These are phyloP conservation scores for Ceratocystis destructans DNA, from an alignment of 2,329 filamentous ascomycete genomes.

Conservation along the genomic window DNA sequence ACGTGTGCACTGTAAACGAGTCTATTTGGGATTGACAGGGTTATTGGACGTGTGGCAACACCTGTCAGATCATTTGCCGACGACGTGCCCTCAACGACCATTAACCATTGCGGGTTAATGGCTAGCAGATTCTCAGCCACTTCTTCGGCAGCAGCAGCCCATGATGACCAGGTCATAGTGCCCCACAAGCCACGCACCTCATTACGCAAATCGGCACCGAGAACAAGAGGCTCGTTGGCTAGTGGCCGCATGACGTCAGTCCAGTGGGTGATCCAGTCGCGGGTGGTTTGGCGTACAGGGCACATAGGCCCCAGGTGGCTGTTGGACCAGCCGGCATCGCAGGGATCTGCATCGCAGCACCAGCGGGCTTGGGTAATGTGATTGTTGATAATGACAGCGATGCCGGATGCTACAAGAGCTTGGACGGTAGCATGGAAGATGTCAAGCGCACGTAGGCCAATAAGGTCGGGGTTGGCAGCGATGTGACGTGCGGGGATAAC, in stretches of 20 bases:
- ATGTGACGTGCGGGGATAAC: constrained; percentile 36
- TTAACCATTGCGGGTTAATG: constrained; percentile 50
- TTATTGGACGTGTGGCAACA: constrained; percentile 41
- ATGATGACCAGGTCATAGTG: constrained; percentile 51
- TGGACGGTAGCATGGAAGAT: constrained; percentile 45
- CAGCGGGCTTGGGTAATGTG: constrained; percentile 56
- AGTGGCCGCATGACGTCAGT: constrained; percentile 48
- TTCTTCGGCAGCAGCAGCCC: constrained; percentile 50
- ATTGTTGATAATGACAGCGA: constrained; percentile 55
- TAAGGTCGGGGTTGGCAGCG: constrained; percentile 45
- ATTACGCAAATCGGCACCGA: constrained; percentile 54
- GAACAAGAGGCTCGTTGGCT: constrained; percentile 44
- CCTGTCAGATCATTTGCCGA: constrained; percentile 52
- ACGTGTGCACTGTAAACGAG: constrained; percentile 57
- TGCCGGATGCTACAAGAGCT: constrained; percentile 45
- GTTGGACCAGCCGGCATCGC: constrained; percentile 54
- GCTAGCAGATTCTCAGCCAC: constrained; percentile 47
- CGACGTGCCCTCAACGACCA: constrained; percentile 54
- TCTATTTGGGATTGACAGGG: constrained; percentile 38
- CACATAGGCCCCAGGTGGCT: constrained; percentile 48
- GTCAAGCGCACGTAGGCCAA: constrained; percentile 44
- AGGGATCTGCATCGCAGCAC: constrained; percentile 56
- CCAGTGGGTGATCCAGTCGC: constrained; percentile 54
- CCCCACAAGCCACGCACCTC: constrained; percentile 57
- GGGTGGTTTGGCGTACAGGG: constrained; percentile 47